Percentiles rank a stretch among this genome's conserved stretches.
These are phyloP conservation scores for Pinus taeda DNA, from an alignment of 75 land plant species.

Conservation along the genomic window DNA sequence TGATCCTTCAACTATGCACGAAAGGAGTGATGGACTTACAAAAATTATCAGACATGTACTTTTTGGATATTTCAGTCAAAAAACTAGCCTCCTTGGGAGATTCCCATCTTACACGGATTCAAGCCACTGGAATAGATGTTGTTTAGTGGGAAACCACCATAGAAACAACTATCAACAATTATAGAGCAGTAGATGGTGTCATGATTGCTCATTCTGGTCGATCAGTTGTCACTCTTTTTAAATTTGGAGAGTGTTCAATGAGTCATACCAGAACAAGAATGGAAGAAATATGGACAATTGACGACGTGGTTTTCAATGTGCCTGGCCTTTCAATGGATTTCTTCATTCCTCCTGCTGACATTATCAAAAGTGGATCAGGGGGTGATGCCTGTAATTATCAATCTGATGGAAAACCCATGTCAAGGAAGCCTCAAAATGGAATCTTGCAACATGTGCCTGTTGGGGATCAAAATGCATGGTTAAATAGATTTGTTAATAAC, in stretches of 20 bases:
- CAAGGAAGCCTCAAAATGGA: too few species aligned
- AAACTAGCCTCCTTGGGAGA: constrained; percentile 73
- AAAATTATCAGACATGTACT: constrained; percentile 44
- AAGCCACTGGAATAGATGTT: constrained; percentile 25
- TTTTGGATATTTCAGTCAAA: constrained; percentile 74
- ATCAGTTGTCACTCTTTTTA: constrained; percentile 58
- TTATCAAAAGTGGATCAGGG: too few species aligned
- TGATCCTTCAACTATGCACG: constrained; percentile 35
- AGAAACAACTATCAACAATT: constrained; percentile 56
- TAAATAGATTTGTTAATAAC: too few species aligned
- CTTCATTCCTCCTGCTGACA: constrained; percentile 73
- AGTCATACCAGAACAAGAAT: constrained; percentile 39
- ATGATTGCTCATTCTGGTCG: constrained; percentile 61
- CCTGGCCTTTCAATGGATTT: constrained; percentile 58
- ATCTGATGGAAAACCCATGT: too few species aligned
- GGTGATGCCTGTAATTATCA: too few species aligned
- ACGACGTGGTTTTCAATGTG: constrained; percentile 65
- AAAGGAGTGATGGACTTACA: constrained; percentile 49
- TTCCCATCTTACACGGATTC: constrained; percentile 63
- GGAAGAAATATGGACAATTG: constrained; percentile 69
- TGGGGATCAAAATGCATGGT: too few species aligned
- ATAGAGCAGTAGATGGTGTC: constrained; percentile 62
- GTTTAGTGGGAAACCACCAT: constrained; percentile 80
- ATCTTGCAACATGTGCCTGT: too few species aligned
- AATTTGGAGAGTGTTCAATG: constrained; percentile 29